Percentiles rank a stretch among this genome's conserved stretches.
phyloP scores from a whole-genome alignment of 2,329 filamentous ascomycete species.

The Aspergillus proliferans region DNA sequence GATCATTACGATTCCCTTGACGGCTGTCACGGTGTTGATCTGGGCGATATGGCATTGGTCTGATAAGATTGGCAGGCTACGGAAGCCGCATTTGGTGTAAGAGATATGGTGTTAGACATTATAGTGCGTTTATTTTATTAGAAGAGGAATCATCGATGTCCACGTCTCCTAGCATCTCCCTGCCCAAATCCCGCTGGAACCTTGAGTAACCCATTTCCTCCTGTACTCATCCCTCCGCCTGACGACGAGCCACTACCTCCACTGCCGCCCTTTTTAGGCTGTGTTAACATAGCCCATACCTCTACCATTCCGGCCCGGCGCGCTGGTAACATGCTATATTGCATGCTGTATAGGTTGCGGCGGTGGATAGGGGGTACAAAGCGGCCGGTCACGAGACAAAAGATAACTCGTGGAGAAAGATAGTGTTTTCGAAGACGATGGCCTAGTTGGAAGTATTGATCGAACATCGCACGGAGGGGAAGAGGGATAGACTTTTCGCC shows the following conservation, averaged over 20 bases:
- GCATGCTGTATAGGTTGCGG: slow-evolving; percentile 88
- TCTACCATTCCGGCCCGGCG: slow-evolving; percentile 72
- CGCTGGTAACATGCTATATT: slow-evolving; percentile 95
- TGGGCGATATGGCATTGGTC: slow-evolving; percentile 19
- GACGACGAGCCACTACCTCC: slow-evolving; percentile 20
- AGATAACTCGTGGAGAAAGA: slow-evolving; percentile 76
- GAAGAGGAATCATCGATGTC: slow-evolving; percentile 22
- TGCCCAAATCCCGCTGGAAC: slow-evolving; percentile 28
- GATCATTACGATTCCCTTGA: slow-evolving; percentile 24
- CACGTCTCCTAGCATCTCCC: slow-evolving; percentile 26
- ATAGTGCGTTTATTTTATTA: background rate
- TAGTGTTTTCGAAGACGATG: slow-evolving; percentile 93
- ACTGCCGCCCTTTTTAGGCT: slow-evolving; percentile 30
- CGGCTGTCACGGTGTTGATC: slow-evolving; percentile 16
- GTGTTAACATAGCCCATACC: slow-evolving; percentile 71
- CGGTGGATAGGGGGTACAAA: slow-evolving; percentile 94
- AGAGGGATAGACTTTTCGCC: slow-evolving; percentile 70
- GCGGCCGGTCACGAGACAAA: slow-evolving; percentile 80
- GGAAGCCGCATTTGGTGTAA: no score
- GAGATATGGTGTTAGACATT: background rate
- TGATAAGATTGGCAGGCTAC: background rate
- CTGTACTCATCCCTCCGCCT: slow-evolving; percentile 17
- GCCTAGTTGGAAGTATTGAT: slow-evolving; percentile 93
- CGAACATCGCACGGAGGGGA: slow-evolving; percentile 87
- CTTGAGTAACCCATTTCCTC: slow-evolving; percentile 24